Evolutionary conservation across 345 rosid genomes (phyloP).

Genomic region (Eucalyptus cloeziana): DNA sequence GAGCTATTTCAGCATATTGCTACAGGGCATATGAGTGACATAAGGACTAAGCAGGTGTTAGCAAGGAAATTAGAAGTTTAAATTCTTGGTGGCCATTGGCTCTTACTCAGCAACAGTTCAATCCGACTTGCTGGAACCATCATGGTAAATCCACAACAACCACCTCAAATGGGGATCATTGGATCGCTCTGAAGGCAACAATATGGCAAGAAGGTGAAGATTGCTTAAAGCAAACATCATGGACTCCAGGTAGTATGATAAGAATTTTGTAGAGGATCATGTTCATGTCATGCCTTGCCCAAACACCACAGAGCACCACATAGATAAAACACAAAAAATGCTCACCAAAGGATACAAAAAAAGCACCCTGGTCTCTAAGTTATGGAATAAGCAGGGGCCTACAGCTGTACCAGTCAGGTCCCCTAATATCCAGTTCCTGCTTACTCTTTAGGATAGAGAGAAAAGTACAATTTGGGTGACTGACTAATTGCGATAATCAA

Average conservation of each 20-base stretch:
- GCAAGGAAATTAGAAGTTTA: neutral
- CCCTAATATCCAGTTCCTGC: neutral
- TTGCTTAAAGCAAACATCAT: neutral
- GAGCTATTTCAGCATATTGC: neutral
- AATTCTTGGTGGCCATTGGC: neutral
- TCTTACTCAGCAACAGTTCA: neutral
- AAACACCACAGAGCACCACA: neutral
- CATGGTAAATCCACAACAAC: neutral
- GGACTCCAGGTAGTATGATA: neutral
- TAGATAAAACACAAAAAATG: neutral
- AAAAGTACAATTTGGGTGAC: neutral
- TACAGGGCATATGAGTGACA: neutral
- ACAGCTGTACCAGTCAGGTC: neutral
- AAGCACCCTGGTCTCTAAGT: neutral
- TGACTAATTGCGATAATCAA: neutral
- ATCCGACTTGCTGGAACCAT: neutral
- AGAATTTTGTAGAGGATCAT: neutral
- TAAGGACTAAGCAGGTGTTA: neutral
- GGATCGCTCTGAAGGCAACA: neutral
- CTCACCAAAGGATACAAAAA: neutral
- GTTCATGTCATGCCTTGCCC: neutral
- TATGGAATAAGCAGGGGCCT: neutral
- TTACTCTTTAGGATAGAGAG: neutral
- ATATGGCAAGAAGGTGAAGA: neutral
- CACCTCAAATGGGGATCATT: neutral